phyloP scores from a whole-genome alignment of 129 eudicot species.

The Centaurea solstitialis region DNA sequence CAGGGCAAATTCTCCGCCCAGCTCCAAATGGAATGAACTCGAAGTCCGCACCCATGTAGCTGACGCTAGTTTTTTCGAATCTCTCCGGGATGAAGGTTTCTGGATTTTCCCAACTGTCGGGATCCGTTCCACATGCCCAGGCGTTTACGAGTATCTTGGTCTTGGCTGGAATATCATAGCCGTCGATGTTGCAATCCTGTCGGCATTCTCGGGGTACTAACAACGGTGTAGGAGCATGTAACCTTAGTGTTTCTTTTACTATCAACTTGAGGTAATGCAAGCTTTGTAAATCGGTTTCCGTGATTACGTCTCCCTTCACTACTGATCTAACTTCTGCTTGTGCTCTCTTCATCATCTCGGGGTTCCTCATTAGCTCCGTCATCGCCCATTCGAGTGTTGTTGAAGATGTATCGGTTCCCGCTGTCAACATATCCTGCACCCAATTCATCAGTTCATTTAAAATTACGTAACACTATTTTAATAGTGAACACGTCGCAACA shows the following conservation, averaged over 20 bases:
- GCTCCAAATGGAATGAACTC: slow-evolving; percentile 39
- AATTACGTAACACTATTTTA: background rate
- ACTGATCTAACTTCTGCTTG: slow-evolving; percentile 46
- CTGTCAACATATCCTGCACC: slow-evolving; percentile 40
- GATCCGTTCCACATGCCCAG: slow-evolving; percentile 43
- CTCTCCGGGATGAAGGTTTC: slow-evolving; percentile 42
- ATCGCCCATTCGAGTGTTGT: slow-evolving; percentile 40
- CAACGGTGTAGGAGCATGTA: slow-evolving; percentile 44
- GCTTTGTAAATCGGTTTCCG: slow-evolving; percentile 29
- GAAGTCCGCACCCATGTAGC: slow-evolving; percentile 37
- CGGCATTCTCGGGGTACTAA: slow-evolving; percentile 39
- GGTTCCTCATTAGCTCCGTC: slow-evolving; percentile 43
- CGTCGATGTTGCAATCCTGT: slow-evolving; percentile 27
- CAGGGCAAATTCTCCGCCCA: slow-evolving; percentile 41
- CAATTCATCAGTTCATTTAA: background rate
- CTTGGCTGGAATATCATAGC: slow-evolving; percentile 37
- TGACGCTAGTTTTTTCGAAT: slow-evolving; percentile 23
- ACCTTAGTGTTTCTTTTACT: slow-evolving; percentile 44
- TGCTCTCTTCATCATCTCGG: slow-evolving; percentile 33
- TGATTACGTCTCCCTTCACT: background rate
- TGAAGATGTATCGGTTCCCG: slow-evolving; percentile 43
- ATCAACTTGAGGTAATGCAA: slow-evolving; percentile 27
- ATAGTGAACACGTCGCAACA: too few species aligned
- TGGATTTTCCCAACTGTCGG: slow-evolving; percentile 32
- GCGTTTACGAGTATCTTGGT: slow-evolving; percentile 36